Evolutionary conservation across 148 eudicot genomes (phyloP).

Genomic region (Camellia sinensis): DNA sequence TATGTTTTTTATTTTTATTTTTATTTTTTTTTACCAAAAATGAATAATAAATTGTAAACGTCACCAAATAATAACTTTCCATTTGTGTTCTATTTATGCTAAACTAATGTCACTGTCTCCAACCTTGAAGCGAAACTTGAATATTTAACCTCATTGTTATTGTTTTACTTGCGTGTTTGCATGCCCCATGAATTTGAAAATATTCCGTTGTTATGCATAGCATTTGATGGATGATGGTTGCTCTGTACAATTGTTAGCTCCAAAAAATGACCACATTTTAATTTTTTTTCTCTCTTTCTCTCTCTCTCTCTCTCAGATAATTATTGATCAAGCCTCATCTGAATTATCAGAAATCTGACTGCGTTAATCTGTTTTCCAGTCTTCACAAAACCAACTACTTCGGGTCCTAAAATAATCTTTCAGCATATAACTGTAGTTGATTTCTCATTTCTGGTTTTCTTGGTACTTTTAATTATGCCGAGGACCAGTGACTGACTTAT

Average conservation of each 20-base stretch:
- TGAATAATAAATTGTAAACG: too few relatives aligned
- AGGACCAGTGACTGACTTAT: not conserved
- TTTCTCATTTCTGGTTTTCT: not conserved
- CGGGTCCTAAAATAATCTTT: not conserved
- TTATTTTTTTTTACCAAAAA: too few relatives aligned
- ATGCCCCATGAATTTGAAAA: not conserved
- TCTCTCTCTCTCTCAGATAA: not conserved
- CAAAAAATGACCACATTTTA: not conserved
- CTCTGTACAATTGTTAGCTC: not conserved
- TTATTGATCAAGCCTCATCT: not conserved
- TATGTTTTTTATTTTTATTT: too few relatives aligned
- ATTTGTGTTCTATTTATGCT: too few relatives aligned
- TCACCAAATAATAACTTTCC: too few relatives aligned
- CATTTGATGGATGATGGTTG: not conserved
- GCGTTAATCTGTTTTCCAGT: not conserved
- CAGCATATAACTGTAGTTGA: not conserved
- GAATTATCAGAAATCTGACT: not conserved
- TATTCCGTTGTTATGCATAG: not conserved
- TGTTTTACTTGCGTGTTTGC: not conserved
- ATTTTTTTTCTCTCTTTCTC: not conserved
- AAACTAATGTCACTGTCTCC: too few relatives aligned
- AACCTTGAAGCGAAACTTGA: too few relatives aligned
- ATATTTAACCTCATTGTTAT: too few relatives aligned
- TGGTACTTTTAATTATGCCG: not conserved
- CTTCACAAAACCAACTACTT: not conserved